Conservation (phyloP, 2,329 filamentous ascomycete species). For the Fusarium circinatum region DNA sequence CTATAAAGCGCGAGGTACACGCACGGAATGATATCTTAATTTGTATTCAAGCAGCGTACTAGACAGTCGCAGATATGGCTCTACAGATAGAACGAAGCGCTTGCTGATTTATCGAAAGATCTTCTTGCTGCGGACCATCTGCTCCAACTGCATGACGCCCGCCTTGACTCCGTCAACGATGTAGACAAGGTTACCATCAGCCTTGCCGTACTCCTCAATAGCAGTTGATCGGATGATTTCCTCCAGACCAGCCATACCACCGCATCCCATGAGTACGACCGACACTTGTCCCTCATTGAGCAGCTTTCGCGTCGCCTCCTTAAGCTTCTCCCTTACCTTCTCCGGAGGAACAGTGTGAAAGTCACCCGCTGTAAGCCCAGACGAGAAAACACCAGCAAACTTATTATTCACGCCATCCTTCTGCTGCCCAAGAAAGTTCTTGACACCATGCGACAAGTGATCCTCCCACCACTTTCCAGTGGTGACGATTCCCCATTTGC, state of each 20-base stretch:
- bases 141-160: conserved; percentile 71
- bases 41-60: conserved; percentile 8
- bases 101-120: conserved; percentile 47
- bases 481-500: conserved; percentile 86
- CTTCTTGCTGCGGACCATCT: conserved; percentile 58
- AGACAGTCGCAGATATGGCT: conserved; percentile 6
- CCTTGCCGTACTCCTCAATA: conserved; percentile 69
- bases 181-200: conserved; percentile 64
- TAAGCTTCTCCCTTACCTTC: conserved; percentile 73
- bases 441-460: conserved; percentile 74
- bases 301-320: conserved; percentile 74
- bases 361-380: conserved; percentile 81
- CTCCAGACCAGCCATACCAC: conserved; percentile 89
- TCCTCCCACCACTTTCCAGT: conserved; percentile 87
- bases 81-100: conserved; percentile 4
- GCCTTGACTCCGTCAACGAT: conserved; percentile 85
- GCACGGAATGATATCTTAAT: neutral
- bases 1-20: neutral
- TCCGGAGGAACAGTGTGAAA: conserved; percentile 76
- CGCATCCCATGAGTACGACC: conserved; percentile 86
- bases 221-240: conserved; percentile 77
- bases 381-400: conserved; percentile 85
- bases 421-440: conserved; percentile 67
- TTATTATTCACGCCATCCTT: conserved; percentile 51
- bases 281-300: conserved; percentile 66